Evolutionary conservation across 441 rosid genomes (phyloP).

Genomic region (Daphne laureola): DNA sequence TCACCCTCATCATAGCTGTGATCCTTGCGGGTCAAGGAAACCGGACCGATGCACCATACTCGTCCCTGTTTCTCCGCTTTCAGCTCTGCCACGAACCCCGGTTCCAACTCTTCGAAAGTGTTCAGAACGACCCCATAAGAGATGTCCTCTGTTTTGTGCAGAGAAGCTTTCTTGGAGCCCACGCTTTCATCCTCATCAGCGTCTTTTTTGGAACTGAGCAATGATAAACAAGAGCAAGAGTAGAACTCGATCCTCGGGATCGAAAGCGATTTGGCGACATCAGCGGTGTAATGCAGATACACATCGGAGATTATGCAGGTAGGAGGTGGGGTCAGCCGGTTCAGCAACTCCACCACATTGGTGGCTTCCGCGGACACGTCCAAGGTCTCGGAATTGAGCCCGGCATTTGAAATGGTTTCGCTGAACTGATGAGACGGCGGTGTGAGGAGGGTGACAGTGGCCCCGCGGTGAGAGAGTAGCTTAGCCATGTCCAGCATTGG

Average conservation of each 20-base stretch:
- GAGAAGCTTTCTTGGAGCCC: no score
- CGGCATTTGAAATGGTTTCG: constrained; percentile 27
- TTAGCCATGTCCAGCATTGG: constrained; percentile 37
- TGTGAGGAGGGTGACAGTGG: constrained; percentile 25
- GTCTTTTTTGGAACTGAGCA: not conserved
- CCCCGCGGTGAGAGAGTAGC: constrained; percentile 25
- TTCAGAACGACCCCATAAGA: constrained; percentile 25
- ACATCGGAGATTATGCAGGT: constrained; percentile 29
- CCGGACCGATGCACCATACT: constrained; percentile 32
- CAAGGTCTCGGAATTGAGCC: constrained; percentile 26
- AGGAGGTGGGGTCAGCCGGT: constrained; percentile 21
- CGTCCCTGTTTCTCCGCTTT: constrained; percentile 13
- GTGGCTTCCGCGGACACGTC: constrained; percentile 24
- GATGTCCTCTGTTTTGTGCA: not conserved
- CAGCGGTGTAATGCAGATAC: constrained; percentile 16
- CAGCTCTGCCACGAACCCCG: constrained; percentile 15
- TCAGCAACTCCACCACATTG: constrained; percentile 14
- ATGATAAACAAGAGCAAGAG: constrained; percentile 21
- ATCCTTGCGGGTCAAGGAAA: constrained; percentile 25
- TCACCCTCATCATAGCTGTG: constrained; percentile 16
- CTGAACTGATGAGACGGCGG: no score
- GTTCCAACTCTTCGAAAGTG: constrained; percentile 27
- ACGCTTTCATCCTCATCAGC: no score
- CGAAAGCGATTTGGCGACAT: constrained; percentile 19
- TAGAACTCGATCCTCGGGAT: constrained; percentile 31